Percentiles rank a stretch among this genome's conserved stretches.
Conservation (phyloP, 2,329 filamentous ascomycete genomes). For the Fusarium tanahbumbuense region DNA sequence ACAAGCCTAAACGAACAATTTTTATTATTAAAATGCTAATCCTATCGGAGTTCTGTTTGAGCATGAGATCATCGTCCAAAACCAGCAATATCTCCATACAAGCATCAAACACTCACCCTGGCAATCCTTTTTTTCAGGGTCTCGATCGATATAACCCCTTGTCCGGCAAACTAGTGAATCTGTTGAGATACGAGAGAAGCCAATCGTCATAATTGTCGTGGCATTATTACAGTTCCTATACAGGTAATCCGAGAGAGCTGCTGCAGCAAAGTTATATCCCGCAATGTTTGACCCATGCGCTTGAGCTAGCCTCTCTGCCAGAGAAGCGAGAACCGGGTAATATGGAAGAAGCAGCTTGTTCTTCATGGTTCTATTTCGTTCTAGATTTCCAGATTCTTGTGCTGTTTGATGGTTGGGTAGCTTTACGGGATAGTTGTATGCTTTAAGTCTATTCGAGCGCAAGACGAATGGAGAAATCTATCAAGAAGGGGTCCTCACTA, state of each 20-base stretch:
- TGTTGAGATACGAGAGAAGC: conserved; percentile 26
- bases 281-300: conserved; percentile 29
- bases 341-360: background rate
- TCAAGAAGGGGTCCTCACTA: background rate
- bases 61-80: conserved; percentile 8
- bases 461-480: no score
- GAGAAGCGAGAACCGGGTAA: conserved; percentile 9
- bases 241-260: conserved; percentile 23
- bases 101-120: conserved; percentile 1
- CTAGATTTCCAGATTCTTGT: background rate
- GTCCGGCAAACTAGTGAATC: conserved; percentile 13
- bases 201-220: conserved; percentile 21
- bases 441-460: background rate
- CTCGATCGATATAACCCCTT: conserved; percentile 31
- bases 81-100: conserved; percentile 6
- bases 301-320: conserved; percentile 23
- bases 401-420: background rate
- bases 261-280: conserved; percentile 32
- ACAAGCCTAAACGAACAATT: rapidly evolving
- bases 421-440: background rate
- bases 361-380: background rate
- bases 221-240: conserved; percentile 14
- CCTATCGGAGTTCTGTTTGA: background rate
- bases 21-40: rapidly evolving
- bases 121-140: conserved; percentile 21